Conservation (phyloP, 2,329 filamentous ascomycete genomes). For the Penicillium capsulatum region DNA sequence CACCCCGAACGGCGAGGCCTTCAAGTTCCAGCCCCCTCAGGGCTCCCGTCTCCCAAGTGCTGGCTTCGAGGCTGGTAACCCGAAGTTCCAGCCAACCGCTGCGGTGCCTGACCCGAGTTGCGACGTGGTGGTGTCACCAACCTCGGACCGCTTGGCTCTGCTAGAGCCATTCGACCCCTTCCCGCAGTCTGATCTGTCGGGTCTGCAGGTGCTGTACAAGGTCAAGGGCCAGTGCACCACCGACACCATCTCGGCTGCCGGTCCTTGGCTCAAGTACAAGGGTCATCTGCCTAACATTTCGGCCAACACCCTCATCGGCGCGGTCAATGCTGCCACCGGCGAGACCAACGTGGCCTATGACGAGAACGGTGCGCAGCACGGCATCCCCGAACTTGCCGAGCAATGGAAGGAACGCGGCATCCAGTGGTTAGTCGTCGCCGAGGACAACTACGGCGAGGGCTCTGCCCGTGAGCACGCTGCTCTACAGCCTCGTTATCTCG, state of each 20-base stretch:
- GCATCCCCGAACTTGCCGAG: constrained; percentile 60
- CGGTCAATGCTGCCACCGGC: constrained; percentile 83
- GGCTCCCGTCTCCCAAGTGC: constrained; percentile 59
- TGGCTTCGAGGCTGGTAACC: constrained; percentile 78
- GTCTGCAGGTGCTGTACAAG: constrained; percentile 86
- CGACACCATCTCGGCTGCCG: constrained; percentile 91
- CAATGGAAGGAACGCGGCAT: constrained; percentile 72
- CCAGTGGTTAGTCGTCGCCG: constrained; percentile 90
- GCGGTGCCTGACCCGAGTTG: constrained; percentile 67
- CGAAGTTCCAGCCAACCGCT: constrained; percentile 67
- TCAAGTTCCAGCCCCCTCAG: constrained; percentile 75
- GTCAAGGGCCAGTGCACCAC: constrained; percentile 97
- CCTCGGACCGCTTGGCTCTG: constrained; percentile 83
- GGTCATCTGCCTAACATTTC: constrained; percentile 96
- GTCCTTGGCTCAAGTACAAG: constrained; percentile 98
- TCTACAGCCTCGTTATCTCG: constrained; percentile 84
- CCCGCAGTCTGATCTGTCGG: constrained; percentile 67
- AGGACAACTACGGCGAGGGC: constrained; percentile 96
- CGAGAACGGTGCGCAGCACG: constrained; percentile 63
- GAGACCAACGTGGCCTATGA: constrained; percentile 94
- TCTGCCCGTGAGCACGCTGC: constrained; percentile 86
- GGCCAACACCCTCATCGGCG: constrained; percentile 94
- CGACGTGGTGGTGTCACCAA: constrained; percentile 73
- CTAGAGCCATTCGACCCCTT: constrained; percentile 88
- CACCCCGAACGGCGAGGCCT: constrained; percentile 73